Conservation (phyloP, 805 yeast species). For the Lachancea cidri region DNA sequence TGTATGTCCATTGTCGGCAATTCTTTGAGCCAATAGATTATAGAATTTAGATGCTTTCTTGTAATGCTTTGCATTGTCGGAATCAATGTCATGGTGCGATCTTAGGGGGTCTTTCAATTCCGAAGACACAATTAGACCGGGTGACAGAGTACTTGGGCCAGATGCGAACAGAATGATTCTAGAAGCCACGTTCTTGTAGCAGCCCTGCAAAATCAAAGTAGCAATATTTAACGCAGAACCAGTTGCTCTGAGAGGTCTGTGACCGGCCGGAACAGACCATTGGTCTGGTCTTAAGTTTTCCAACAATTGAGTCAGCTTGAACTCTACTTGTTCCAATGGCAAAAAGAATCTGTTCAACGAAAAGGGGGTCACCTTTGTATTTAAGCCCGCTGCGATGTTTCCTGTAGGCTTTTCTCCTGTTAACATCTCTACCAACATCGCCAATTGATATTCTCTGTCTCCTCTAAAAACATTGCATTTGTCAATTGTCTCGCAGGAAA, state of each 20-base stretch:
- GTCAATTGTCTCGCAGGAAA: constrained; percentile 60
- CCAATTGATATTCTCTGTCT: constrained; percentile 66
- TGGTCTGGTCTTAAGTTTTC: constrained; percentile 76
- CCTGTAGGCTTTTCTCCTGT: constrained; percentile 47
- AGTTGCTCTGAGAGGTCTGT: constrained; percentile 84
- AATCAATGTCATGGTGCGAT: constrained; percentile 94
- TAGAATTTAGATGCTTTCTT: constrained; percentile 82
- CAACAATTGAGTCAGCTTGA: constrained; percentile 70
- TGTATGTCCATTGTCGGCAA: constrained; percentile 68
- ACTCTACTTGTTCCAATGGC: constrained; percentile 75
- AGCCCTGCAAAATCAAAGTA: constrained; percentile 69
- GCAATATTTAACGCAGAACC: constrained; percentile 92
- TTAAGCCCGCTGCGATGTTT: constrained; percentile 24
- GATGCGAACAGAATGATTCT: constrained; percentile 86
- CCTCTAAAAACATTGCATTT: constrained; percentile 85
- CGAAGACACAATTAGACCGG: constrained; percentile 89
- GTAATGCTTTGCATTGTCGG: constrained; percentile 82
- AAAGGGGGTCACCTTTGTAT: constrained; percentile 37
- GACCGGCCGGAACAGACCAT: constrained; percentile 83
- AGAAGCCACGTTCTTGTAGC: constrained; percentile 82
- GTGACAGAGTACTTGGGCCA: constrained; percentile 92
- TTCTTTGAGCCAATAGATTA: constrained; percentile 65
- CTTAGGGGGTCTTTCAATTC: constrained; percentile 94
- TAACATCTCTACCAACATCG: constrained; percentile 56
- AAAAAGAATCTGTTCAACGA: constrained; percentile 59